These are phyloP conservation scores for Mycena polygramma DNA, from an alignment of 768 basidiomycete genomes.

Conservation along the genomic window DNA sequence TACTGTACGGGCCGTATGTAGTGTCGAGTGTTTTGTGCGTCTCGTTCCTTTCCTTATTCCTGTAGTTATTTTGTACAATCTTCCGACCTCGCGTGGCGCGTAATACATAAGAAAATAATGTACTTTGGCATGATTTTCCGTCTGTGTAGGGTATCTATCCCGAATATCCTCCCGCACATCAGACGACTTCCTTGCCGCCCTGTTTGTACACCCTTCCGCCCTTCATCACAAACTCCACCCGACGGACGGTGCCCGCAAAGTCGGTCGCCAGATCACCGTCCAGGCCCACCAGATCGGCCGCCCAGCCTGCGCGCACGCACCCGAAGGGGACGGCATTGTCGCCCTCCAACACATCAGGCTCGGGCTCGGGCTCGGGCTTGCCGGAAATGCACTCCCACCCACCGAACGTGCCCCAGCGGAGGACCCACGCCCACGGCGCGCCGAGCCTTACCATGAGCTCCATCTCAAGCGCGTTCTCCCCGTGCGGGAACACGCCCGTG, in stretches of 20 bases:
- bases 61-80: neutral
- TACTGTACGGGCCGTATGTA: neutral
- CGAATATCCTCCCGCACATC: neutral
- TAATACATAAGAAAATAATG: no score
- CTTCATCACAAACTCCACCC: conserved; percentile 72
- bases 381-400: conserved; percentile 69
- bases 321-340: conserved; percentile 73
- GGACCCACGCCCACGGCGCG: conserved; percentile 63
- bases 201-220: conserved; percentile 61
- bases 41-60: neutral
- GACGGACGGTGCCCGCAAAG: conserved; percentile 61
- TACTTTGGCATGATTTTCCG: no score
- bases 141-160: no score
- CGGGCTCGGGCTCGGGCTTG: conserved; percentile 63
- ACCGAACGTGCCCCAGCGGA: conserved; percentile 71
- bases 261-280: conserved; percentile 55
- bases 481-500: conserved; percentile 74
- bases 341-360: conserved; percentile 44
- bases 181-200: conserved; percentile 45
- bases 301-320: conserved; percentile 64
- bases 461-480: conserved; percentile 72
- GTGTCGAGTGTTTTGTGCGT: neutral
- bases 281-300: conserved; percentile 61
- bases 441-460: conserved; percentile 70
- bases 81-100: no score